A percentile compares a stretch with the other conserved stretches of the same genome.
Conservation (phyloP, 2,329 filamentous ascomycete genomes). For the Blastomyces percursus region DNA sequence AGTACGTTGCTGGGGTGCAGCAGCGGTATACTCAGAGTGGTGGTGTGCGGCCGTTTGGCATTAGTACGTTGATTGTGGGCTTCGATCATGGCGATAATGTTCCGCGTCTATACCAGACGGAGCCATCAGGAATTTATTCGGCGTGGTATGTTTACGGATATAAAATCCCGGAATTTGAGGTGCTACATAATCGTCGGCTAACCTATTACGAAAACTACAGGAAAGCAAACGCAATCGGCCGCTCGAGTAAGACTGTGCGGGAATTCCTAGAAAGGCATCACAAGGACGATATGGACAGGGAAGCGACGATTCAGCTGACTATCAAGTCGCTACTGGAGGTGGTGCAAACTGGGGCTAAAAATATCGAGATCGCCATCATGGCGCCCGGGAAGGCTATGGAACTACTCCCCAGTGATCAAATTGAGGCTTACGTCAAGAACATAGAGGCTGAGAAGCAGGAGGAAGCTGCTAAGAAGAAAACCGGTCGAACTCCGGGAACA, state of each 20-base stretch:
- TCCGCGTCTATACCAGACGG: slow-evolving; percentile 90
- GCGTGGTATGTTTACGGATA: slow-evolving; percentile 59
- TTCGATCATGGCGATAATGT: slow-evolving; percentile 88
- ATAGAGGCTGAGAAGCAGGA: slow-evolving; percentile 99
- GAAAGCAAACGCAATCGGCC: slow-evolving; percentile 98
- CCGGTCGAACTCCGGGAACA: slow-evolving; percentile 41
- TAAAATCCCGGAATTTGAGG: background rate
- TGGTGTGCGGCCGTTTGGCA: slow-evolving; percentile 96
- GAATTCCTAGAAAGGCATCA: slow-evolving; percentile 99
- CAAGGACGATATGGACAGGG: slow-evolving; percentile 93
- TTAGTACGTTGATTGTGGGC: slow-evolving; percentile 96
- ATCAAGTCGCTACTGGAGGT: slow-evolving; percentile 98
- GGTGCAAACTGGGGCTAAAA: slow-evolving; percentile 97
- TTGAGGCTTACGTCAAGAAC: slow-evolving; percentile 94
- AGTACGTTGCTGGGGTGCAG: slow-evolving; percentile 95
- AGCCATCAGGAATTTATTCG: slow-evolving; percentile 98
- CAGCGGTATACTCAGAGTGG: slow-evolving; percentile 98
- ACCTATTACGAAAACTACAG: slow-evolving; percentile 37
- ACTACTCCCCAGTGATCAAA: slow-evolving; percentile 90
- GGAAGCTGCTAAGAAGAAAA: slow-evolving; percentile 96
- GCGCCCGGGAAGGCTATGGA: slow-evolving; percentile 82
- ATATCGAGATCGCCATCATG: slow-evolving; percentile 99
- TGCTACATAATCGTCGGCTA: slow-evolving; percentile 11
- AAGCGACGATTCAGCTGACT: slow-evolving; percentile 89
- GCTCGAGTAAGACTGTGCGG: slow-evolving; percentile 96